Conservation (phyloP, 495 filamentous ascomycete species). For the Bathelium albidoporum region DNA sequence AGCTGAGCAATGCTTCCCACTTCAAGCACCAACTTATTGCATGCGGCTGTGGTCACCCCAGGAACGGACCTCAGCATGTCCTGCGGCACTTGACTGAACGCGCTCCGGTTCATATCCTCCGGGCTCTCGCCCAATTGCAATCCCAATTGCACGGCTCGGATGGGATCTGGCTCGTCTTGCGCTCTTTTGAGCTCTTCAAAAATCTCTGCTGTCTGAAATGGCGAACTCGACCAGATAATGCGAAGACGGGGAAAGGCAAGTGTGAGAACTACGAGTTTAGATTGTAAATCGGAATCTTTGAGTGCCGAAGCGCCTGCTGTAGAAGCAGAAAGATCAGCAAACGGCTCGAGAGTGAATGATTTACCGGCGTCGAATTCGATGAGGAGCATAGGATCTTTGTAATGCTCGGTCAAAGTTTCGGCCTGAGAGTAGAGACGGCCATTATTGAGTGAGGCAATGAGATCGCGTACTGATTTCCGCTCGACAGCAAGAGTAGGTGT, state of each 20-base stretch:
- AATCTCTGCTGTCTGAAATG: conserved; percentile 95
- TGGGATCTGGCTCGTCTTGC: conserved; percentile 79
- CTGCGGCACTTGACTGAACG: conserved; percentile 57
- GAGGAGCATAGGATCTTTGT: conserved; percentile 80
- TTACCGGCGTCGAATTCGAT: conserved; percentile 98
- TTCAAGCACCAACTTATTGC: conserved; percentile 58
- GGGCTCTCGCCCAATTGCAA: conserved; percentile 54
- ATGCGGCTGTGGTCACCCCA: conserved; percentile 69
- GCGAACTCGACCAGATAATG: conserved; percentile 86
- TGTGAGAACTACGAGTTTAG: conserved; percentile 84
- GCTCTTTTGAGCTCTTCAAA: conserved; percentile 87
- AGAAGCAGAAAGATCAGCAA: conserved; percentile 66
- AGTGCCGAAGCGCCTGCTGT: conserved; percentile 46
- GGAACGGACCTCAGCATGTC: conserved; percentile 86
- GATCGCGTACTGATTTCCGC: conserved; percentile 82
- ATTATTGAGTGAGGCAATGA: conserved; percentile 83
- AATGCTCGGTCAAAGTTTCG: conserved; percentile 88
- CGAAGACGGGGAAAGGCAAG: conserved; percentile 82
- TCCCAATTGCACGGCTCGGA: conserved; percentile 73
- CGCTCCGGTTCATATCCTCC: conserved; percentile 46
- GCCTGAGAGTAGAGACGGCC: conserved; percentile 86
- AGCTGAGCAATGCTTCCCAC: conserved; percentile 70
- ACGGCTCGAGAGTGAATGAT: conserved; percentile 90
- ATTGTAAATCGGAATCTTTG: conserved; percentile 61
- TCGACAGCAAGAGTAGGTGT: conserved; percentile 86